Evolutionary conservation across 345 rosid genomes (phyloP), one percentile per base, ranked within the genome.

Genomic region (Erysimum cheiranthoides): DNA sequence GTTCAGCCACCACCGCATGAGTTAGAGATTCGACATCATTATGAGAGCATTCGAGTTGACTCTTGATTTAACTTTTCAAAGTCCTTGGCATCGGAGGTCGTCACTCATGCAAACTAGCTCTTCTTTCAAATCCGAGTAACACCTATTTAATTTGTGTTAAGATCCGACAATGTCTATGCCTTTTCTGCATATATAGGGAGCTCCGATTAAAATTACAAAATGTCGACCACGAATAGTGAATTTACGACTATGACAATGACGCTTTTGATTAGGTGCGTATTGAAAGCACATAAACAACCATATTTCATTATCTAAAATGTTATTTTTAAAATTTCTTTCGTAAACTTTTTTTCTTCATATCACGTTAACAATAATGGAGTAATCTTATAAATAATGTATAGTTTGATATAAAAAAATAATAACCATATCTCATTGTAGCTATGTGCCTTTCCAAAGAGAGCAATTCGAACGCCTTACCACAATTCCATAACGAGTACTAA

Each of bases 1-100:
- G 28, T 49, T 49, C 13, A 25, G 35, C 46, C 14, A 35, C 58
- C 70, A 49, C 70, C 60, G 13, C 71, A 51, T 11, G 60, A 51
- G 47, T 51, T 36, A 52, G 14, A 21, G 36, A 10, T 66, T 66
- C 31, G 1, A 34, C 43, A 25, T 30, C 18, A 31, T 12, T 1
- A 25, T 35, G 34, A 13, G 35, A 13, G 35, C 21, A 66, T 32
- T 14, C 14, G 3, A 28, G 40, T 49, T 65, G 30, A 66, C 45
- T 17, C 14, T 34, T 34, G 6, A 42, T 21, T 21, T 21, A 42
- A 45, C 14, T 30, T 45, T 43, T 28, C 52, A 27, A 42, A 47
- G 16, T 65, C 56, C 40, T 46, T 9, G 10, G 18, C 39, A 18
- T 36, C 7, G 5, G 25, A 35, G 31, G 60, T 50, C 47, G 60